Percentiles rank a stretch among this genome's conserved stretches.
These are phyloP conservation scores for Physcomitrium patens DNA, from an alignment of 225 moss, liverwort and hornwort species.

Conservation along the genomic window DNA sequence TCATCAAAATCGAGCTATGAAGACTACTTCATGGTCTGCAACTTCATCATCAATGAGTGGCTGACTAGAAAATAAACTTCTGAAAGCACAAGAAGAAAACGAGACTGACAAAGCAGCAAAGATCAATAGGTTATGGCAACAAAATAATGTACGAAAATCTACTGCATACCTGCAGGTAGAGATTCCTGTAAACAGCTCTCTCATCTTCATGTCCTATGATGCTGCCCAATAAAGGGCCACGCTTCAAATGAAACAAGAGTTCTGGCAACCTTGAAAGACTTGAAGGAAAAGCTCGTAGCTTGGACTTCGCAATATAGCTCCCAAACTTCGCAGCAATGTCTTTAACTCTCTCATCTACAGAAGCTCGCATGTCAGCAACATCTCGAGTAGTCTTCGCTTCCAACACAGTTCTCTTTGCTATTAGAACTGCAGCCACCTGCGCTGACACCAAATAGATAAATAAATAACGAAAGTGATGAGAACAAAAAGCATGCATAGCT, in stretches of 20 bases:
- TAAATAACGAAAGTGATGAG: neutral
- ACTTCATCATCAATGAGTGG: conserved; percentile 4
- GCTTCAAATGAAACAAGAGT: conserved; percentile 87
- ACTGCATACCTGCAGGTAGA: conserved; percentile 65
- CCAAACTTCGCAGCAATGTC: conserved; percentile 88
- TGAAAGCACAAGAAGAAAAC: conserved; percentile 15
- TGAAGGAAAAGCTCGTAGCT: conserved; percentile 75
- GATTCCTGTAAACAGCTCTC: conserved; percentile 89
- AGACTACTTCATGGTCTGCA: neutral
- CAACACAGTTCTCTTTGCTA: conserved; percentile 91
- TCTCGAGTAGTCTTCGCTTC: conserved; percentile 80
- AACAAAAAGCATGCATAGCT: neutral
- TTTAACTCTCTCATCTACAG: conserved; percentile 88
- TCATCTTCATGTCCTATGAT: conserved; percentile 99
- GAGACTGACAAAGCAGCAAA: neutral
- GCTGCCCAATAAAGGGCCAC: conserved; percentile 89
- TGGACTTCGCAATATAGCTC: conserved; percentile 58
- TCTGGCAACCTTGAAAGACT: conserved; percentile 89
- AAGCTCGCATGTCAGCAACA: conserved; percentile 74
- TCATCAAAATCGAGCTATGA: neutral
- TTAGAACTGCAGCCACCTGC: conserved; percentile 86
- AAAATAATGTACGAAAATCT: conserved; percentile 23
- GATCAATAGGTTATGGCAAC: neutral
- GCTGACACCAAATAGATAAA: conserved; percentile 2
- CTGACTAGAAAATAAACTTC: neutral